Evolutionary conservation across 202 grass and related monocot species (phyloP), one percentile per base, ranked within the genome.

Genomic region (Tripidium arundinaceum): DNA sequence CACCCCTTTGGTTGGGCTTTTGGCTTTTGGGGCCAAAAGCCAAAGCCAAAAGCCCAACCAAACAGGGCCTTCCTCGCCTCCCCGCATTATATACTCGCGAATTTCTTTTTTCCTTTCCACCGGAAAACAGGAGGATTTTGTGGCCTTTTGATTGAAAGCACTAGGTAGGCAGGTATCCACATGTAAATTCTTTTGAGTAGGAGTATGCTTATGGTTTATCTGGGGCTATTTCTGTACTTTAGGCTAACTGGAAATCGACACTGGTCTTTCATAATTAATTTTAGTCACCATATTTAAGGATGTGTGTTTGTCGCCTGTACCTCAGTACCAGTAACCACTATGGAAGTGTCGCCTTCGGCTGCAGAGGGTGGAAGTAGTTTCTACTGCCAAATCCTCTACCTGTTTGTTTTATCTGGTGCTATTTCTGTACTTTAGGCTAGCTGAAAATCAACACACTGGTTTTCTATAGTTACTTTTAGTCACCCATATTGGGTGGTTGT

Each of bases 391-490:
- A 72, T 45, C 15, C 11, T 66, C 25, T 72, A 78, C 38, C 5
- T 87, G 54, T 86, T 45, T 55, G 34, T 36, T 42, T 42, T 59
- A 55, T 43, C 19, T 50, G 12, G 72, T 31, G 22, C 54, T 77
- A 43, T 55, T 55, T 50, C 21, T 81, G 64, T 41, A 70, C 54
- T 64, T 15, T 55, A 63, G 63, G 58, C 37, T 13, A 43, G 28
- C 26, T 19, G 2, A 7, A 62, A 69, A 49, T 70, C 6, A 28
- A 61, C 19, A 28, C 11, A 54, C 14, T 43, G 10, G 5, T 55
- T 81, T 40, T 52, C 49, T 62, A 24, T 64, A 77, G 70, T 25
- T 86, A 21, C n/a, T n/a, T n/a, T n/a, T n/a, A n/a, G n/a, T n/a
- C n/a, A n/a, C n/a, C n/a, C n/a, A n/a, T n/a, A n/a, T n/a, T n/a